Evolutionary conservation across 106 monocot genomes (phyloP), one percentile per base, ranked within the genome.

Genomic region (Ottelia alismoides): DNA sequence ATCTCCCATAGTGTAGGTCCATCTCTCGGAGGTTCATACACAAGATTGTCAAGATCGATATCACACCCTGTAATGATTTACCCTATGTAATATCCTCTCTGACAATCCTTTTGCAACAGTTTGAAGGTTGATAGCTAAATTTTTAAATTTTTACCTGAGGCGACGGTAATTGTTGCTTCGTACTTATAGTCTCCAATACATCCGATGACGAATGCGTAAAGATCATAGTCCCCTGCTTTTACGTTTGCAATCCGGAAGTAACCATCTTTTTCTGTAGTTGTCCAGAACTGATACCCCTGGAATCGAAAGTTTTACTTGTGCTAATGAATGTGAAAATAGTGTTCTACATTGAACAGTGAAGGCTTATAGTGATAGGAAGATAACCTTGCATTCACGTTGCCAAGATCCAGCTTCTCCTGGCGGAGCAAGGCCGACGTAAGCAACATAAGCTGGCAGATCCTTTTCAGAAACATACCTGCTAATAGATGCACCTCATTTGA

Each of bases 211-310:
- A 78, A 88, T 24, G 88, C 80, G 45, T 77, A 83, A 45, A 89
- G 79, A 69, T 66, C 77, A 45, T 89, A 89, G 20, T 50, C 53
- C 59, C 88, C 83, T 10, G 80, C 20, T 27, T 47, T 59, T 26
- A 84, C 35, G 25, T 72, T 84, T 20, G 49, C 11, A 24, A 89
- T 84, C 25, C 45, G 52, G 69, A 89, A 89, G 11, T n/a, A 3
- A 0, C 89, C 89, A 32, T 66, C 17, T 17, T 24, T 14, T 22
- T 69, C 69, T 19, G 77, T 62, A 40, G 47, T 74, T 0, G 70
- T 65, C 89, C 89, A 89, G 45, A 89, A 89, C 58, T 88, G 88
- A 58, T 88, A 83, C 14, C 73, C 83, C 83, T 83, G 31, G 22
- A 60, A 16, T 43, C 17, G 7, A n/a, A n/a, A n/a, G n/a, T n/a